phyloP scores from a whole-genome alignment of 1,284 basidiomycete genomes.

The Termitomyces sp. region DNA sequence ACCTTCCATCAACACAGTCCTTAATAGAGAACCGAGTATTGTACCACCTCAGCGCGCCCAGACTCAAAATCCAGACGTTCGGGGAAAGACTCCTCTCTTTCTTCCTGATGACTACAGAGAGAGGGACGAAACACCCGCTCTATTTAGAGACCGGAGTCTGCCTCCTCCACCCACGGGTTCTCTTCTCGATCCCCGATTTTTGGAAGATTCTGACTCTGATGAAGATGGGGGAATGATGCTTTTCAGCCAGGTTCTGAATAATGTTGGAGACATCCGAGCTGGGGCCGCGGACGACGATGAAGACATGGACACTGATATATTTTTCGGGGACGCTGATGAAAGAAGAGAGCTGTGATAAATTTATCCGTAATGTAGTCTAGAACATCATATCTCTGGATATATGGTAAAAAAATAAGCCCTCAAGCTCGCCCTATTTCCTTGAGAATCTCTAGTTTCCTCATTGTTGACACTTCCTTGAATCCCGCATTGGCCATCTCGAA shows the following conservation, averaged over 20 bases:
- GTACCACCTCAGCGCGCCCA: constrained; percentile 21
- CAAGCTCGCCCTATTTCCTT: constrained; percentile 70
- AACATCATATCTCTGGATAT: constrained; percentile 9
- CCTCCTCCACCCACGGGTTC: constrained; percentile 41
- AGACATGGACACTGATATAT: constrained; percentile 63
- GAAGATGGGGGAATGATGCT: constrained; percentile 57
- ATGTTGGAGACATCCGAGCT: constrained; percentile 47
- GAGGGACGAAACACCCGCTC: constrained; percentile 31
- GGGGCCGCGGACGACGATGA: constrained; percentile 60
- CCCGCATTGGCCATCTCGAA: constrained; percentile 79
- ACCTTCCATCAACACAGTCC: constrained; percentile 26
- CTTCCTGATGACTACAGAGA: constrained; percentile 54
- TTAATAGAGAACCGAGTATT: constrained; percentile 28
- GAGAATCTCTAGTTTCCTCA: constrained; percentile 63
- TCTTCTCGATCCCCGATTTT: constrained; percentile 32
- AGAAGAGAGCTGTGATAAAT: constrained; percentile 44
- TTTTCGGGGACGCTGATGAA: constrained; percentile 80
- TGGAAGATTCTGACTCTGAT: constrained; percentile 32
- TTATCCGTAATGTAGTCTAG: constrained; percentile 8
- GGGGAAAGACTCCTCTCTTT: constrained; percentile 58
- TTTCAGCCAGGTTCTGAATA: constrained; percentile 68
- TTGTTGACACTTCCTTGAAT: constrained; percentile 59
- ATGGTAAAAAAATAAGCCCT: constrained; percentile 4
- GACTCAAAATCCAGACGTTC: constrained; percentile 10
- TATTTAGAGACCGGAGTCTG: constrained; percentile 22